Evolutionary conservation across 352 stramenopile genomes (phyloP), one percentile per base, ranked within the genome.

Genomic region (Pythium chondricola): DNA sequence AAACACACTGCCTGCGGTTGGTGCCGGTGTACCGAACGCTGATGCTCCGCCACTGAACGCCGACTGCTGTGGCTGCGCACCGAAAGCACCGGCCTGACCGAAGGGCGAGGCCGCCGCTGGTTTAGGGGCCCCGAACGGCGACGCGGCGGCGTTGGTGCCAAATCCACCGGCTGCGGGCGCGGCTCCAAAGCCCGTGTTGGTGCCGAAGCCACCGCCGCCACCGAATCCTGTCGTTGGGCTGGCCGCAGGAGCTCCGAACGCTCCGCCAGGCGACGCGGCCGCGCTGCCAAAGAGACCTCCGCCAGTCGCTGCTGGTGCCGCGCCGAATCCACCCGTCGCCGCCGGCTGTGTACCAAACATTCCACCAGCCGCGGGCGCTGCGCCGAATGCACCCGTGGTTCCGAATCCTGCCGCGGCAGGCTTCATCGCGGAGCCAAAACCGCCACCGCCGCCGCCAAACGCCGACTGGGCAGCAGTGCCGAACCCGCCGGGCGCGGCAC

Each of bases 61-160:
- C 36, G 48, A 56, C 18, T 17, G 35, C 6, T 9, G 30, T 17
- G 50, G 29, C n/a, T 52, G 37, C 10, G 53, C 51, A 6, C 76
- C 74, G 49, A 90, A 90, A 16, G 68, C 60, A 30, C 65, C 71
- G 0, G 72, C 63, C 4, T 78, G 52, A 3, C 71, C 69, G 40
- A 83, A 83, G 1, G 82, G 82, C 51, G 76, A 89, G 10, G 77
- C 47, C n/a, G 74, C 66, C 1, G 72, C 49, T 24, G 71, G 51
- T 21, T 85, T 85, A 10, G 79, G 47, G 7, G 35, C 45, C 2
- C 63, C 71, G 47, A 89, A 89, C 0, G 78, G 69, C 6, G 78
- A 73, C 21, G 67, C 50, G 24, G 67, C 48, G 2, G 63, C 59
- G 30, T 58, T 65, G 32, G 27, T 56, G 20, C 63, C 61, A 32